Evolutionary conservation across 164 flowering plant species (phyloP), one percentile per base, ranked within the genome.

Genomic region (Warburgia ugandensis): DNA sequence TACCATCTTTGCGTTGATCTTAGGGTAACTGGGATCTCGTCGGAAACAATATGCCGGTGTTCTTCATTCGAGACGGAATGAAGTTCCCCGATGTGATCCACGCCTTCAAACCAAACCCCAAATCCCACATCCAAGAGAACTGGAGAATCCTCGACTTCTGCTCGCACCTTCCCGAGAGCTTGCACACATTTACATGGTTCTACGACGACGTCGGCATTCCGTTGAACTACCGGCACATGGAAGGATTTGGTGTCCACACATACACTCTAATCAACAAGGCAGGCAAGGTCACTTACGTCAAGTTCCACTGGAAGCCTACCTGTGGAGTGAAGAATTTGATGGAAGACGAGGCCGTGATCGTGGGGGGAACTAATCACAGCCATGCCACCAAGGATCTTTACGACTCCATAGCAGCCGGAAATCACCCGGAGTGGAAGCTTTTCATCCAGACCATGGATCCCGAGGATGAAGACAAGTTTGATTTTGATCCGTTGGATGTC

Each of bases 301-400:
- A 84, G 59, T 87, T 87, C 60, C 96, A 87, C 53, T 87, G 96
- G 94, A 80, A 72, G 56, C 94, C 94, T 30, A 79, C 87, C 31
- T 84, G 87, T 55, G 96, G 94, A 13, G 81, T 87, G 6, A 82
- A 87, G 69, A 60, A 56, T 45, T 55, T 87, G 59, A 48, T 74
- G 58, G 88, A 80, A 45, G 94, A 84, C 0, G 96, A 84, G 49
- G 87, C 88, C 12, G 62, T 82, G 19, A 67, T 55, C 53, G 79
- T 82, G 22, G 94, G 94, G 30, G 96, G 96, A 52, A 26, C 79
- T 2, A 82, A 84, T 53, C 94, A 84, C 72, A 87, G 94, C 72
- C 94, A 84, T 66, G 94, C 94, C 4, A 87, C 96, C 20, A 64
- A 87, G 69, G 96, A 87, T 55, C 87, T 87, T 20, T 78, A 80